phyloP scores from a whole-genome alignment of 148 eudicot genomes.

The Rhododendron vialii region DNA sequence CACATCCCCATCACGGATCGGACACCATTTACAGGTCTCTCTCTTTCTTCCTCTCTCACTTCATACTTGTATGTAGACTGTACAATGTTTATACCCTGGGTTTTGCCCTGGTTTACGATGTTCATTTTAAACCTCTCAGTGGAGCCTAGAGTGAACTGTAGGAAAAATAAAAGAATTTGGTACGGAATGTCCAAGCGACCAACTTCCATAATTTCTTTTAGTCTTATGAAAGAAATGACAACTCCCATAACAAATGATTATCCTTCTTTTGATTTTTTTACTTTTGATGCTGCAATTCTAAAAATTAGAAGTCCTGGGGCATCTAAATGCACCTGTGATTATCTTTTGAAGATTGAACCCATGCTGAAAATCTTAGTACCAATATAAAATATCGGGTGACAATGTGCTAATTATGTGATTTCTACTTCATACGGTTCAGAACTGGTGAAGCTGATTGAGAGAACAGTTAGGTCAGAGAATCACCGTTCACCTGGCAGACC shows the following conservation, averaged over 20 bases:
- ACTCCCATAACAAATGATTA: not conserved
- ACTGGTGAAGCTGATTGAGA: constrained; percentile 45
- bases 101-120: not conserved
- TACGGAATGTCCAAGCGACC: too few species aligned
- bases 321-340: not conserved
- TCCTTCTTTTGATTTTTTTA: not conserved
- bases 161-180: not conserved
- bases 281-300: not conserved
- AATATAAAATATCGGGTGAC: not conserved
- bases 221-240: not conserved
- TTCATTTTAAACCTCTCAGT: not conserved
- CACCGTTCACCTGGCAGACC: constrained; percentile 32
- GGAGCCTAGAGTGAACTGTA: not conserved
- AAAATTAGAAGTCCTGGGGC: not conserved
- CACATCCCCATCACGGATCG: constrained; percentile 54
- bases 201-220: not conserved
- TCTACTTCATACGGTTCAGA: constrained; percentile 27
- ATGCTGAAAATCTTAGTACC: not conserved
- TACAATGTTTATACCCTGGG: not conserved
- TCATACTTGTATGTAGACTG: not conserved
- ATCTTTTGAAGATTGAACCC: not conserved
- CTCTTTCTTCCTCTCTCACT: not conserved
- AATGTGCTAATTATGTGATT: not conserved
- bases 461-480: constrained; percentile 46
- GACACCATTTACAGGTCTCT: constrained; percentile 48